Evolutionary conservation across 306 rosid species (phyloP).

Genomic region (Quercus rubra): DNA sequence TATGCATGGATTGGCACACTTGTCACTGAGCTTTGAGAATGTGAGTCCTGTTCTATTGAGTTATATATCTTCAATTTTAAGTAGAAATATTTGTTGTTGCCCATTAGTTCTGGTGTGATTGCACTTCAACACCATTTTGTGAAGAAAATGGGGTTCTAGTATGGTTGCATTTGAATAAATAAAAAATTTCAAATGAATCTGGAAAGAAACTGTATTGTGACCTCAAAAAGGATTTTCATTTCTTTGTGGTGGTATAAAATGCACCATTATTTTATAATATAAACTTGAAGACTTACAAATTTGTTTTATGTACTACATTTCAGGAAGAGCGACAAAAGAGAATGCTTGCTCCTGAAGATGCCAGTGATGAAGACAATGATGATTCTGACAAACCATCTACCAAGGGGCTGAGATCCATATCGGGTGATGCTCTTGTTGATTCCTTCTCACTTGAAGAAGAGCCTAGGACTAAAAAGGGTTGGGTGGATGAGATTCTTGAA

Average conservation of each 20-base stretch:
- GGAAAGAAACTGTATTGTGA: too few species aligned
- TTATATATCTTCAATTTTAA: not conserved
- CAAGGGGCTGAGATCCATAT: constrained; percentile 48
- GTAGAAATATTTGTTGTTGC: too few species aligned
- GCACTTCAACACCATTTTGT: too few species aligned
- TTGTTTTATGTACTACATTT: constrained; percentile 1
- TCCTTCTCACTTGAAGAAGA: constrained; percentile 67
- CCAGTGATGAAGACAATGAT: constrained; percentile 69
- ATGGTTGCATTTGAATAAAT: too few species aligned
- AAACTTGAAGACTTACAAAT: constrained; percentile 1
- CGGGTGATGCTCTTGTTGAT: constrained; percentile 97
- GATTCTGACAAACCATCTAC: constrained; percentile 48
- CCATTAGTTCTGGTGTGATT: too few species aligned
- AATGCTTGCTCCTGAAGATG: constrained; percentile 65
- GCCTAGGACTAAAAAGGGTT: constrained; percentile 56
- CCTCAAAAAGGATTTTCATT: too few species aligned
- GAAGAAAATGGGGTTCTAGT: too few species aligned
- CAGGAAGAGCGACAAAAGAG: constrained; percentile 90
- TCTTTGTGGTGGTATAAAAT: not conserved
- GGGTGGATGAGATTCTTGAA: constrained; percentile 78
- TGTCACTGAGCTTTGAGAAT: not conserved
- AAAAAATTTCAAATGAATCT: too few species aligned
- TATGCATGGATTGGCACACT: not conserved
- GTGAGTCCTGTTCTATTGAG: not conserved
- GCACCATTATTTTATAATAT: not conserved